These are phyloP conservation scores for Trametes pubescens DNA, from an alignment of 1,284 basidiomycete genomes.

Conservation along the genomic window DNA sequence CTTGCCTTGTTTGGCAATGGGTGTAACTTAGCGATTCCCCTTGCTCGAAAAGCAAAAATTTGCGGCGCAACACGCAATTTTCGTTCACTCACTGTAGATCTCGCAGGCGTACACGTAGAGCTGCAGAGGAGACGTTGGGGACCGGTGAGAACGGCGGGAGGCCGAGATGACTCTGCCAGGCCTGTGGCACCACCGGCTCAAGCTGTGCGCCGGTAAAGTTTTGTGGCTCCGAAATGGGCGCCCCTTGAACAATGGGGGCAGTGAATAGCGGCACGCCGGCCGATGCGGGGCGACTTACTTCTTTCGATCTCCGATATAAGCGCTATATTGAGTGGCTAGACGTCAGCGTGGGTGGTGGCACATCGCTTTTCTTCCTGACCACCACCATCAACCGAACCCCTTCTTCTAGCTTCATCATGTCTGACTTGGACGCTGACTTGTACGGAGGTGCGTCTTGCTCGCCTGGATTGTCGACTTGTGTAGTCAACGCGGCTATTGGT, in stretches of 20 bases:
- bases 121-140: neutral
- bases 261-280: slow-evolving; percentile 10
- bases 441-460: slow-evolving; percentile 70
- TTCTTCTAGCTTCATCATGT: slow-evolving; percentile 52
- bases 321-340: slow-evolving; percentile 4
- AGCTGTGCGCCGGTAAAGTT: no score
- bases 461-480: neutral
- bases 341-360: slow-evolving; percentile 8
- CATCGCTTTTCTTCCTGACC: slow-evolving; percentile 23
- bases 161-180: neutral
- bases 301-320: slow-evolving; percentile 21
- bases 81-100: neutral
- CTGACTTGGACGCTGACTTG: slow-evolving; percentile 85
- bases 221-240: slow-evolving; percentile 16
- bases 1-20: slow-evolving; percentile 20
- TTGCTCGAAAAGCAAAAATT: neutral
- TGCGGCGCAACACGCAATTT: neutral
- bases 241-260: neutral
- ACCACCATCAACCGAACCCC: slow-evolving; percentile 24
- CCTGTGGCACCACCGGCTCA: slow-evolving; percentile 6
- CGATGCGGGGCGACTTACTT: neutral
- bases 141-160: neutral
- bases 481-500: slow-evolving; percentile 25
- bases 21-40: neutral
- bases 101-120: slow-evolving; percentile 4